Evolutionary conservation across 192 early-diverging fungal genomes (phyloP), one percentile per base, ranked within the genome.

Genomic region (Linnemannia zychae): DNA sequence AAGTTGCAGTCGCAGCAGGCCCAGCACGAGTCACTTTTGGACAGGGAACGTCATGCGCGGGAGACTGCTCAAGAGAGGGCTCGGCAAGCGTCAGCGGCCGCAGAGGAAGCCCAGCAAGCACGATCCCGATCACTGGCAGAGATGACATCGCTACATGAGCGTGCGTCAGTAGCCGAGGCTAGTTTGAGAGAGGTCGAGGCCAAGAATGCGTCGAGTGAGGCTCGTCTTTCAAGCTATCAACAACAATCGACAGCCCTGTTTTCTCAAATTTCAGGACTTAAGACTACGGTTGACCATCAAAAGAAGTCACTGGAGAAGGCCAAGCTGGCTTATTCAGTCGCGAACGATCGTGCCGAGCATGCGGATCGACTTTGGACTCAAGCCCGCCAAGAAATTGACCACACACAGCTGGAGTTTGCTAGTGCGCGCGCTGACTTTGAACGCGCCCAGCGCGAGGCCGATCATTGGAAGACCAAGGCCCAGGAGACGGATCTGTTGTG

Each of bases 71-170:
- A 89, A 75, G 87, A 88, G 18, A 79, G 88, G n/a, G 87, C 83
- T 20, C 86, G 78, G 3, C 73, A 88, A 31, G 87, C 88, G 12
- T 76, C 87, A 0, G 22, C 37, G 33, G 68, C 83, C 28, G 90
- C 90, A 16, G 88, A 92, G 69, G 88, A 89, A 68, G 86, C 87
- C 0, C 87, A 91, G 71, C 73, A 83, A 71, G 80, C 90, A 3
- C 91, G 91, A 18, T 82, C 89, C 5, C 72, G 87, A 34, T 87
- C 88, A 0, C 72, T 92, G 16, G 78, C 86, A 1, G 90, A 92
- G 57, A 65, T 91, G 17, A 83, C 89, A 4, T 75, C 80, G 3
- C 44, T 91, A 22, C 89, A 92, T 71, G 80, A 81, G n/a, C 84
- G 89, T 40, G 82, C 88, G 13, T 86, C 86, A 4, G 68, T 57